Base-by-base conservation (phyloP, 108 stramenopile species). In the Nitzschia sp. region DNA sequence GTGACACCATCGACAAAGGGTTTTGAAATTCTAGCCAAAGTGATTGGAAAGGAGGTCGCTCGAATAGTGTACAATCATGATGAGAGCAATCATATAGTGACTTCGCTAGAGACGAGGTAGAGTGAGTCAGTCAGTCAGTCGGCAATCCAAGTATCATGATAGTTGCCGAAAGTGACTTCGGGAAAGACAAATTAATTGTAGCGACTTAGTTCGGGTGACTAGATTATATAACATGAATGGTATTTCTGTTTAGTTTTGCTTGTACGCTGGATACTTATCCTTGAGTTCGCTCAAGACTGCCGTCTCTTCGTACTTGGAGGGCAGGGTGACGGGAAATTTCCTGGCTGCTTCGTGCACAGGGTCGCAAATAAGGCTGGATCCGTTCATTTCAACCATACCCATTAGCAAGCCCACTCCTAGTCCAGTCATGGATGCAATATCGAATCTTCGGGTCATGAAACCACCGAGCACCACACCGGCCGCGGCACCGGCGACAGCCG, bases 221-320 rank as follows among this genome's bases (percentile, higher is more conserved):
- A 41, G 38, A 41, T 41, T 6, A 41, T 41, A n/a, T n/a, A 4
- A 50, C 4, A 50, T 11, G 4, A 4, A 50, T 16, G 36, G 23
- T 30, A 21, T 16, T 8, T 21, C n/a, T 41, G 47, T n/a, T 62
- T 76, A 85, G n/a, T 74, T 45, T 47, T 79, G 47, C 58, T 85
- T 79, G 74, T 65, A 81, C 25, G 72, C 66, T 6, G 83, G 83
- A 38, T 85, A 85, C 69, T 74, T 69, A 22, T 78, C 77, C 62
- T 85, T 85, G 45, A 85, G 56, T 11, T 61, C 73, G n/a, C 36
- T 50, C 68, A 80, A 62, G 29, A 62, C 72, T 33, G 57, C 58
- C 13, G 69, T 68, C 48, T 81, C 80, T 35, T 69, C 72, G 44
- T 66, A 71, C 25, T 45, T 68, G 30, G 50, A 33, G 1, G 80